Conservation (phyloP, 2,329 filamentous ascomycete species). For the Pestalotiopsis sp. region DNA sequence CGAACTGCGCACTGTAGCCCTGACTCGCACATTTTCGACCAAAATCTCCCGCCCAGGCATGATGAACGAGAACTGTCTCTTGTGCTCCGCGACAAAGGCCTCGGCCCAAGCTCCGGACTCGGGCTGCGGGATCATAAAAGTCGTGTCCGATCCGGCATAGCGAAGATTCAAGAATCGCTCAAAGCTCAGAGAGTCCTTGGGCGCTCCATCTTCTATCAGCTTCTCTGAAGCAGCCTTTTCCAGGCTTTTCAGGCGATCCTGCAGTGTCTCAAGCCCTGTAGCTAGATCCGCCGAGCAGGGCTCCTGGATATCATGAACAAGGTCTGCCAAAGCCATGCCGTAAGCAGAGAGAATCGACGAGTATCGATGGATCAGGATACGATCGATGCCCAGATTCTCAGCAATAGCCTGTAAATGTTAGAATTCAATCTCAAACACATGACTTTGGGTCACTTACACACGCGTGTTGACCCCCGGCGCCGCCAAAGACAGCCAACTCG, state of each 20-base stretch:
- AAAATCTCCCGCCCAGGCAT: constrained; percentile 5
- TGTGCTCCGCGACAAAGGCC: constrained; percentile 12
- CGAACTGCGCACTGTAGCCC: constrained; percentile 1
- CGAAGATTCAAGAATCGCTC: constrained; percentile 25
- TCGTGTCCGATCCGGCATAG: constrained; percentile 16
- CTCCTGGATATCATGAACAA: constrained; percentile 11
- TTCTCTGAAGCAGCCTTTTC: not conserved
- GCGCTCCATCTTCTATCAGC: constrained; percentile 17
- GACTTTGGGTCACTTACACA: constrained; percentile 28
- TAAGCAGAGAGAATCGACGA: constrained; percentile 41
- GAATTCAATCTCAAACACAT: not conserved
- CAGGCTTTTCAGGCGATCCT: not conserved
- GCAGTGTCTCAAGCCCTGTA: not conserved
- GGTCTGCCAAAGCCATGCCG: constrained; percentile 39
- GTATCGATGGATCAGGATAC: constrained; percentile 43
- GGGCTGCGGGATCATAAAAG: constrained; percentile 12
- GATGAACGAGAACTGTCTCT: constrained; percentile 12
- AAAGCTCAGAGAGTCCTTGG: constrained; percentile 18
- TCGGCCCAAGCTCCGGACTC: constrained; percentile 2
- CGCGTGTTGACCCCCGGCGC: constrained; percentile 61
- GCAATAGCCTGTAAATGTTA: constrained; percentile 33
- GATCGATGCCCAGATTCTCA: constrained; percentile 39
- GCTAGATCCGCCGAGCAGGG: not conserved
- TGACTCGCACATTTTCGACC: constrained; percentile 8
- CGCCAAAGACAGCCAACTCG: constrained; percentile 56